Conservation (phyloP, 345 rosid species). For the Crucihimalaya himalaica region DNA sequence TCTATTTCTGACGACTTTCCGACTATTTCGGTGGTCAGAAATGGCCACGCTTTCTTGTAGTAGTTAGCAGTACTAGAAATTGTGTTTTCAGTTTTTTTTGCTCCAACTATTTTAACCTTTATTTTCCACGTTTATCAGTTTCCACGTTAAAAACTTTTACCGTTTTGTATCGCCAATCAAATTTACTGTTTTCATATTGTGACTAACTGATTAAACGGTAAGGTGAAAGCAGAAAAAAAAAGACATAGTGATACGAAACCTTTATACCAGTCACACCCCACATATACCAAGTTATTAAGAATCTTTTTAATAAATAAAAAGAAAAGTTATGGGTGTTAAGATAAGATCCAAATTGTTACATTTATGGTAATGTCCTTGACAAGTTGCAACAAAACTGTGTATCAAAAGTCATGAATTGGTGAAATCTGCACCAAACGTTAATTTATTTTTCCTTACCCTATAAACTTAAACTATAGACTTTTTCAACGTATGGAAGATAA, state of each 20-base stretch:
- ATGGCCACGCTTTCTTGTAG: too few relatives aligned
- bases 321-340: not conserved
- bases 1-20: too few relatives aligned
- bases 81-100: too few relatives aligned
- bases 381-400: not conserved
- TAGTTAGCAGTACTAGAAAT: too few relatives aligned
- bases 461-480: not conserved
- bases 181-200: not conserved
- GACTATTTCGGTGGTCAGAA: too few relatives aligned
- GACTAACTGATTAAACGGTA: not conserved
- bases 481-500: conserved; percentile 14
- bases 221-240: not conserved
- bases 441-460: not conserved
- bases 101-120: too few relatives aligned
- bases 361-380: not conserved
- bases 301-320: not conserved
- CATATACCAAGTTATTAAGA: too few relatives aligned
- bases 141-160: too few relatives aligned
- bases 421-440: conserved; percentile 18
- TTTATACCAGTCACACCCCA: not conserved
- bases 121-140: too few relatives aligned
- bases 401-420: conserved; percentile 18
- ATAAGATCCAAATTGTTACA: not conserved
- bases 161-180: not conserved
- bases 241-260: not conserved